phyloP scores from a whole-genome alignment of 2,329 filamentous ascomycete species.

The Microsporum ferrugineum region DNA sequence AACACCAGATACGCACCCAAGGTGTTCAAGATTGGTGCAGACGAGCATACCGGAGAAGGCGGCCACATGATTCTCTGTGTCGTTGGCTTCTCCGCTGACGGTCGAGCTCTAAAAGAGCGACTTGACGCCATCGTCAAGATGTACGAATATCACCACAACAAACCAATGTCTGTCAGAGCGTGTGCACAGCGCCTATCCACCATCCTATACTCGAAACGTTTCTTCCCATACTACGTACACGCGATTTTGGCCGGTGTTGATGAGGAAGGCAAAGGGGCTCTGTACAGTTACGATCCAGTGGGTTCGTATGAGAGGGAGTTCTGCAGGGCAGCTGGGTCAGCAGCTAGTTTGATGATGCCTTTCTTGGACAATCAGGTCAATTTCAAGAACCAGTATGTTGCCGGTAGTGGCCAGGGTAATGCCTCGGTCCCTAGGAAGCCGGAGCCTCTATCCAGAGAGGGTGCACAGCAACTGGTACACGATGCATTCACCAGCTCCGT shows the following conservation, averaged over 20 bases:
- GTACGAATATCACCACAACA: slow-evolving; percentile 97
- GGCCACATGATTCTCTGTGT: slow-evolving; percentile 84
- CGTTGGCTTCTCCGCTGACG: slow-evolving; percentile 91
- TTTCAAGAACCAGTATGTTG: slow-evolving; percentile 96
- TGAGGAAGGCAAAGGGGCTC: slow-evolving; percentile 82
- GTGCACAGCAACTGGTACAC: slow-evolving; percentile 79
- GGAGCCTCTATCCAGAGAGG: slow-evolving; percentile 56
- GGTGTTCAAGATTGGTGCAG: slow-evolving; percentile 92
- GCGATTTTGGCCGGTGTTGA: slow-evolving; percentile 90
- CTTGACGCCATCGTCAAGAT: slow-evolving; percentile 94
- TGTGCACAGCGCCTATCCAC: slow-evolving; percentile 92
- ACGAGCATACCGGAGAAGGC: slow-evolving; percentile 71
- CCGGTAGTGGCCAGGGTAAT: slow-evolving; percentile 73
- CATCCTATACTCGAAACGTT: slow-evolving; percentile 92
- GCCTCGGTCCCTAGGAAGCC: slow-evolving; percentile 51
- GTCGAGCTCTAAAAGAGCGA: slow-evolving; percentile 83
- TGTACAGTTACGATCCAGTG: slow-evolving; percentile 97
- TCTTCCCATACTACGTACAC: slow-evolving; percentile 97
- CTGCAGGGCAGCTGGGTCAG: slow-evolving; percentile 85
- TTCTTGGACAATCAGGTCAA: slow-evolving; percentile 99
- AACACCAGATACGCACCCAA: slow-evolving; percentile 93
- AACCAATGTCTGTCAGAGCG: slow-evolving; percentile 86
- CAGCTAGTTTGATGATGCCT: slow-evolving; percentile 91
- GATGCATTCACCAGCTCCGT: slow-evolving; percentile 97
- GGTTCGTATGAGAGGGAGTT: slow-evolving; percentile 96